Evolutionary conservation across 2,329 filamentous ascomycete species (phyloP), one percentile per base, ranked within the genome.

Genomic region (Fusarium pseudograminearum): DNA sequence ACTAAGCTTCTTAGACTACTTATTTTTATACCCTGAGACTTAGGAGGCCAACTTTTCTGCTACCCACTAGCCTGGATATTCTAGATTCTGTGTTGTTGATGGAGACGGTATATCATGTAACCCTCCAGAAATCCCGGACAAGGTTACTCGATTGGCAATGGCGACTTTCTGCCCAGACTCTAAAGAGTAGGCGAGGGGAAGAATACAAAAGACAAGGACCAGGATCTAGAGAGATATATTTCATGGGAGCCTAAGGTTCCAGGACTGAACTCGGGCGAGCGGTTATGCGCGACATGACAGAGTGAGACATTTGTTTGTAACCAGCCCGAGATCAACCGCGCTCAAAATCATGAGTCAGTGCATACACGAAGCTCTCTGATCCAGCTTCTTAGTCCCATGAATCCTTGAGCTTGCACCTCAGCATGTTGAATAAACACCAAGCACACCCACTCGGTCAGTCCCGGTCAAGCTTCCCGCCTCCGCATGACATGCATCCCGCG

Each of bases 201-300:
- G 42, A 47, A 24, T 38, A 12, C 22, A 5, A 41, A 14, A 38
- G 4, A 31, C 44, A 61, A 15, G 51, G 56, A 34, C 60, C 44
- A 51, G 52, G 61, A 57, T 69, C 61, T 57, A 46, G 44, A 46
- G 52, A 65, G 30, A 65, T 57, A 44, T 64, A 47, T 51, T 58
- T 55, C 38, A 47, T 47, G 36, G 24, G 57, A 33, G 33, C 9
- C 16, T 14, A 38, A 44, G 22, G 34, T 50, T 70, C 58, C 40
- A 60, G 45, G 52, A 56, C 47, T 20, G n/a, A 34, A 42, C 14
- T 50, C 36, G 48, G 67, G 26, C 66, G 30, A 38, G 41, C 56
- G 66, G 66, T 48, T 55, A 70, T 70, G 61, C 61, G 48, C 22
- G 52, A 69, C 61, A 67, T 53, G 30, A 20, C 33, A 22, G 18